Evolutionary conservation across 2,329 filamentous ascomycete genomes (phyloP).

Genomic region (Colletotrichum sidae): DNA sequence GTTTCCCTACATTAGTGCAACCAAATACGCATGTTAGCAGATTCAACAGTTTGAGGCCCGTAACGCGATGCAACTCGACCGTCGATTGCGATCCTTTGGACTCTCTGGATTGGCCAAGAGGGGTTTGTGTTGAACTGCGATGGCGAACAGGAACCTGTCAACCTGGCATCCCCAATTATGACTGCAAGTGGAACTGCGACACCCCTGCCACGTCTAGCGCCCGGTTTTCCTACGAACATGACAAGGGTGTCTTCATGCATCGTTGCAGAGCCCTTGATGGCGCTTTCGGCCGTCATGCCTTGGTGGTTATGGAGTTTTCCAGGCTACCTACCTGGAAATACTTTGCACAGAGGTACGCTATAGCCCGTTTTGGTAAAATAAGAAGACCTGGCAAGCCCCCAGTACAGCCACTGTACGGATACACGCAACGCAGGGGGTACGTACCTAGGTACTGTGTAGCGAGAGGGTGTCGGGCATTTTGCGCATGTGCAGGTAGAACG

Average conservation of each 20-base stretch:
- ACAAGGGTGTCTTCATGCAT: constrained; percentile 17
- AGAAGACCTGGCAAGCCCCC: too few relatives aligned
- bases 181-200: constrained; percentile 14
- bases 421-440: background rate
- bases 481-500: background rate
- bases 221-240: constrained; percentile 1
- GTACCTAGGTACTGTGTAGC: background rate
- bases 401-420: background rate
- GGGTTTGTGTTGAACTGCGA: too few relatives aligned
- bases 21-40: too few relatives aligned
- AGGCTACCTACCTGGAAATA: too few relatives aligned
- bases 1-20: too few relatives aligned
- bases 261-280: constrained; percentile 1
- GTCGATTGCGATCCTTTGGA: background rate
- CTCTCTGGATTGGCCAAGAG: too few relatives aligned
- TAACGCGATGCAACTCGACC: background rate
- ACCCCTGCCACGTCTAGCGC: constrained; percentile 23
- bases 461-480: background rate
- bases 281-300: constrained; percentile 10
- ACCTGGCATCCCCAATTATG: too few relatives aligned
- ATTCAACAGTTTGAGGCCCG: constrained; percentile 3
- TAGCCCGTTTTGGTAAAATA: too few relatives aligned
- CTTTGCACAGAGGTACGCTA: too few relatives aligned
- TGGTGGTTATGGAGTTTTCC: background rate
- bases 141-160: too few relatives aligned